Conservation (phyloP, 2,329 filamentous ascomycete genomes). For the Tothia fuscella region DNA sequence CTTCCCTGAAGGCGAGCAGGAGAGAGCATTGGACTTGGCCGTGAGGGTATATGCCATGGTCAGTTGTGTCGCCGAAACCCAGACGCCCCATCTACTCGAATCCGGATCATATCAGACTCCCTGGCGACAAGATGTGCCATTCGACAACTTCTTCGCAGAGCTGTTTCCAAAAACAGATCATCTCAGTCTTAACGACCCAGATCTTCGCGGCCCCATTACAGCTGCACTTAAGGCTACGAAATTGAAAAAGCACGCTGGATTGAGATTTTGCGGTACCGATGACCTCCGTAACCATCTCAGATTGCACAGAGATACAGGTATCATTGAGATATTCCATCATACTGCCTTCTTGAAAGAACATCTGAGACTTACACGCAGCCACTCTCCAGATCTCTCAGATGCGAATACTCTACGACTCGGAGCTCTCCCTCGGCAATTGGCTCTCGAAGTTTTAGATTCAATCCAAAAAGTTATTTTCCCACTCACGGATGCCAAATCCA, state of each 20-base stretch:
- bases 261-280: background rate
- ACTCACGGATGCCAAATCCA: constrained; percentile 8
- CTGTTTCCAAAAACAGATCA: constrained; percentile 6
- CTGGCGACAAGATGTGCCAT: constrained; percentile 5
- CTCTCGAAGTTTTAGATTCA: constrained; percentile 12
- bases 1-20: constrained; percentile 6
- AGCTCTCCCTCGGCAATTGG: constrained; percentile 10
- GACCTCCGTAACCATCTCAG: background rate
- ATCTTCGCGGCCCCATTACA: constrained; percentile 3
- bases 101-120: background rate
- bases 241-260: background rate
- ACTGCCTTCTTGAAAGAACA: constrained; percentile 12
- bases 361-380: constrained; percentile 1
- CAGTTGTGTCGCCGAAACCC: background rate
- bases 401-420: background rate
- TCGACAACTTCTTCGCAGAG: constrained; percentile 4
- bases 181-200: constrained; percentile 1
- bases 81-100: background rate
- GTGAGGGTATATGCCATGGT: constrained; percentile 9
- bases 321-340: constrained; percentile 11
- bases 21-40: constrained; percentile 11
- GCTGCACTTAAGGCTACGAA: constrained; percentile 9
- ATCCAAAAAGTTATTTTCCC: constrained; percentile 13
- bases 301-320: constrained; percentile 1
- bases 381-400: background rate